A percentile compares a stretch with the other conserved stretches of the same genome.
These are phyloP conservation scores for Syzygium jambos DNA, from an alignment of 345 rosid species.

Conservation along the genomic window DNA sequence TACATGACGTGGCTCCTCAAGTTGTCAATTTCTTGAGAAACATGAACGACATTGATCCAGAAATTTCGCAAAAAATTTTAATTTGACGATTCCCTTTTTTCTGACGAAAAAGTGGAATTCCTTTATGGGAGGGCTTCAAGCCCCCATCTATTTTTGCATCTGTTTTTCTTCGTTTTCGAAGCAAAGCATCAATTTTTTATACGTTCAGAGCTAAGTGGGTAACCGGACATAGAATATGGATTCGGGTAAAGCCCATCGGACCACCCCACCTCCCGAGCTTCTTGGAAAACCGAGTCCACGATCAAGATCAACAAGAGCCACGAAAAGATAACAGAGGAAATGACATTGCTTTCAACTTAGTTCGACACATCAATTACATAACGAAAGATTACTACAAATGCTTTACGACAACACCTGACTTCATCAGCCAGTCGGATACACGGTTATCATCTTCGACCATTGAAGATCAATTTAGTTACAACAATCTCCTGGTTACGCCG, in stretches of 20 bases:
- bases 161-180: not conserved
- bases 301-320: not conserved
- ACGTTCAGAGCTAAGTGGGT: not conserved
- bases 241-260: too few relatives aligned
- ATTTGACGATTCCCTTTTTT: not conserved
- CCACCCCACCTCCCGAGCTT: not conserved
- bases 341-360: not conserved
- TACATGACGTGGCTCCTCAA: not conserved
- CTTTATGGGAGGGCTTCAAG: not conserved
- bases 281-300: not conserved
- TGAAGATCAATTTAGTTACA: not conserved
- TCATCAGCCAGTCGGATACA: not conserved
- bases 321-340: not conserved
- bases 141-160: not conserved
- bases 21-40: not conserved
- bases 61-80: not conserved
- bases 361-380: not conserved
- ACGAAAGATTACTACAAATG: not conserved
- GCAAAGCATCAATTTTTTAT: not conserved
- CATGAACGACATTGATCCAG: fast-evolving
- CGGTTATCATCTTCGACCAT: not conserved
- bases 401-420: not conserved
- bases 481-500: not conserved
- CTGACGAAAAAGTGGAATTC: not conserved
- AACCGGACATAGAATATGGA: too few relatives aligned